Conservation (phyloP, 495 filamentous ascomycete genomes). For the Daldinia caldariorum region DNA sequence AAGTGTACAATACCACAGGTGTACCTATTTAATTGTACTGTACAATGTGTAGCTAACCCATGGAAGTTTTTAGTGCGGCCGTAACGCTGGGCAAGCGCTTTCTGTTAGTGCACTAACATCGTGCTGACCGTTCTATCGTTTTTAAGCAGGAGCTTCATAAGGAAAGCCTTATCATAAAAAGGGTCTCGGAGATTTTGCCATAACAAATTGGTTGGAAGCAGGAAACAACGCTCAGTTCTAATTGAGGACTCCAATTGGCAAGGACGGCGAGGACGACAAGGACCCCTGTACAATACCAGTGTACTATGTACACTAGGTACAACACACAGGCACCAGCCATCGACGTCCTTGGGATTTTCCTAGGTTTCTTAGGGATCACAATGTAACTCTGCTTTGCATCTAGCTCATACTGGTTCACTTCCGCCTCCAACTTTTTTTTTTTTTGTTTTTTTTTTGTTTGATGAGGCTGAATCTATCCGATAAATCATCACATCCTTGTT, state of each 20-base stretch:
- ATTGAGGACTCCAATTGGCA: conserved; percentile 44
- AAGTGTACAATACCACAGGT: too few relatives aligned
- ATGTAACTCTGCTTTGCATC: conserved; percentile 36
- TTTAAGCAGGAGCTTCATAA: background rate
- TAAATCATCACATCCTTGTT: conserved; percentile 40
- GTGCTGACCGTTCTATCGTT: background rate
- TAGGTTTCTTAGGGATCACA: conserved; percentile 4
- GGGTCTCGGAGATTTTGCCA: conserved; percentile 7
- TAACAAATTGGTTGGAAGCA: conserved; percentile 27
- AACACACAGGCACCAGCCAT: conserved; percentile 22
- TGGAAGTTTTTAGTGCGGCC: background rate
- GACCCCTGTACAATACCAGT: background rate
- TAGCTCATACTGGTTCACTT: conserved; percentile 21
- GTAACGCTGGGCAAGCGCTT: conserved; percentile 2
- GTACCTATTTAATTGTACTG: too few relatives aligned
- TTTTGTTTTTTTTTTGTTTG: too few relatives aligned
- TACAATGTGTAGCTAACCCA: too few relatives aligned
- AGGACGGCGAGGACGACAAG: background rate
- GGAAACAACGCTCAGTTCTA: conserved; percentile 4
- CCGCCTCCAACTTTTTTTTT: conserved; percentile 43
- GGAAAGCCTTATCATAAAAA: background rate
- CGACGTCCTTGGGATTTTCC: conserved; percentile 14
- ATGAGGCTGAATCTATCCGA: conserved; percentile 46
- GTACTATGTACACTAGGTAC: too few relatives aligned
- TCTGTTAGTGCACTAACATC: conserved; percentile 36